Evolutionary conservation across 352 stramenopile genomes (phyloP).

Genomic region (Phytophthora hibernalis): DNA sequence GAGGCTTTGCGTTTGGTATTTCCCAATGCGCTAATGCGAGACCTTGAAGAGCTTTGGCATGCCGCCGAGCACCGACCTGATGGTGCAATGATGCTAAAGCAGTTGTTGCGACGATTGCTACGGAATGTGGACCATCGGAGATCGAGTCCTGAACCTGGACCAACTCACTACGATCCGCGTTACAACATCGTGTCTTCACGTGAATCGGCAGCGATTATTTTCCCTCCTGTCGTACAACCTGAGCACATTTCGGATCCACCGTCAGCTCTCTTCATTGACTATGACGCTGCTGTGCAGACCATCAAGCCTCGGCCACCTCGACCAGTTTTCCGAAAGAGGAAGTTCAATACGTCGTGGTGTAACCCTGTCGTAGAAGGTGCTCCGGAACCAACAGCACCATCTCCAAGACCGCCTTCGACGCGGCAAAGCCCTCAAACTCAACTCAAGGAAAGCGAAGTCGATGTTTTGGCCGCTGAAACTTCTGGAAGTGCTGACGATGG

Average conservation of each 20-base stretch:
- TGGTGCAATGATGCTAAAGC: conserved; percentile 31
- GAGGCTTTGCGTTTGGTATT: conserved; percentile 62
- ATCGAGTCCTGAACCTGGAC: conserved; percentile 66
- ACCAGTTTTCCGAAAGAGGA: conserved; percentile 62
- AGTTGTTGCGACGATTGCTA: conserved; percentile 28
- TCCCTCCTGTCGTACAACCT: conserved; percentile 42
- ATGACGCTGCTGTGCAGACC: conserved; percentile 62
- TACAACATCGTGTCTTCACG: conserved; percentile 56
- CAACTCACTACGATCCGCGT: conserved; percentile 70
- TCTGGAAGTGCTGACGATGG: neutral
- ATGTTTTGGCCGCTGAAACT: neutral
- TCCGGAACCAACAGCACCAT: conserved; percentile 4
- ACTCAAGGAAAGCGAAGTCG: conserved; percentile 2
- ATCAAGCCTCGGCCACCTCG: conserved; percentile 58
- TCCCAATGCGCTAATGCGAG: conserved; percentile 50
- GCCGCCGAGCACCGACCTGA: conserved; percentile 30
- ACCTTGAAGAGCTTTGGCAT: conserved; percentile 69
- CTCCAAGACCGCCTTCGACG: conserved; percentile 13
- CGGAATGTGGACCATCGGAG: conserved; percentile 39
- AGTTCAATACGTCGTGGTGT: conserved; percentile 77
- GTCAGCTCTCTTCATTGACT: conserved; percentile 78
- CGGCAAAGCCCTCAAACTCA: conserved; percentile 11
- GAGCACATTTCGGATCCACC: conserved; percentile 44
- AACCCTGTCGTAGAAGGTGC: conserved; percentile 54
- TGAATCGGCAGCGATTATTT: conserved; percentile 50